Conservation (phyloP, 768 basidiomycete species). For the Calocera viscosa region DNA sequence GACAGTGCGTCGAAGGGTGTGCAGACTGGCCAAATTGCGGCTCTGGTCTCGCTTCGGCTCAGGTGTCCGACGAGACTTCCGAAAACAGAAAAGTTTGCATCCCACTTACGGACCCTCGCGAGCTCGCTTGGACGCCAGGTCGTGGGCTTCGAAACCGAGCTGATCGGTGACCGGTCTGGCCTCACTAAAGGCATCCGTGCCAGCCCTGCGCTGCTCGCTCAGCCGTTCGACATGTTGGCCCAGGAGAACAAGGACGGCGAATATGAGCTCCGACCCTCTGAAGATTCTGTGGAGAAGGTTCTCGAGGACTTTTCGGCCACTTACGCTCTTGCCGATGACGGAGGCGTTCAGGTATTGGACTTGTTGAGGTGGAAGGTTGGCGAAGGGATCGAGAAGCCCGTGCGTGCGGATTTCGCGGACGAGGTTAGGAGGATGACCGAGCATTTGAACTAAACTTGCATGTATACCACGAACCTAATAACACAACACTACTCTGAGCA, state of each 20-base stretch:
- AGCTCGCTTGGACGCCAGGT: slow-evolving; percentile 75
- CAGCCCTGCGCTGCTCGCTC: slow-evolving; percentile 48
- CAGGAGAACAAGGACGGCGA: no score
- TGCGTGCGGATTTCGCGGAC: no score
- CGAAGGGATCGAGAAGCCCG: slow-evolving; percentile 24
- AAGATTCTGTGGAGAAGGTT: slow-evolving; percentile 26
- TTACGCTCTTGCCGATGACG: no score
- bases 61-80: slow-evolving; percentile 38
- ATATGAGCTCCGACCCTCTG: no score
- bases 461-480: no score
- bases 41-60: slow-evolving; percentile 18
- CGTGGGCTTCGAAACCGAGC: slow-evolving; percentile 61
- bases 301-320: slow-evolving; percentile 53
- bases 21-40: slow-evolving; percentile 15
- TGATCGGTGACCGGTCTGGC: slow-evolving; percentile 30
- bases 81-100: slow-evolving; percentile 37
- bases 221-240: slow-evolving; percentile 44
- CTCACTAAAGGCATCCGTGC: slow-evolving; percentile 28
- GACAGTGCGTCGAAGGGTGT: no score
- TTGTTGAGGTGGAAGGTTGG: slow-evolving; percentile 28
- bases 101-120: slow-evolving; percentile 51
- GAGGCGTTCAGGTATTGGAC: slow-evolving; percentile 25
- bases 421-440: slow-evolving; percentile 3
- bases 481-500: no score
- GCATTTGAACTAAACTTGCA: no score